These are phyloP conservation scores for Metschnikowia chrysomelidarum DNA, from an alignment of 805 yeast species.

Conservation along the genomic window DNA sequence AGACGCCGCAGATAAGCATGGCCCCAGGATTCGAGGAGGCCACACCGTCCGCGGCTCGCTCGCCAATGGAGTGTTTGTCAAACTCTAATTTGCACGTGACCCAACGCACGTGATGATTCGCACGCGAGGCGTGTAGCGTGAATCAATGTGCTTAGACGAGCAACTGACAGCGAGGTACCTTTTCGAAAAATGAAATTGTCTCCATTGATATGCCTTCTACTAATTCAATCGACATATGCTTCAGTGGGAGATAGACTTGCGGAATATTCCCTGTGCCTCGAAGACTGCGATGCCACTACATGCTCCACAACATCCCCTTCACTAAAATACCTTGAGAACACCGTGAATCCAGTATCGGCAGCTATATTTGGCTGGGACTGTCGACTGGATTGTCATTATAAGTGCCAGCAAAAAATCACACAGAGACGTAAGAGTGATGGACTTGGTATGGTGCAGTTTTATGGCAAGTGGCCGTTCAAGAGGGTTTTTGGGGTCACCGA, in stretches of 20 bases:
- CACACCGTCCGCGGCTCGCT: too few relatives aligned
- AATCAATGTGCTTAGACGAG: too few relatives aligned
- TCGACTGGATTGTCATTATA: slow-evolving; percentile 35
- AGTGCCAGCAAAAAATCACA: slow-evolving; percentile 38
- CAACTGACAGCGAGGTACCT: neutral
- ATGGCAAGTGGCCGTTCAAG: slow-evolving; percentile 45
- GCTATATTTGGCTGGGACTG: slow-evolving; percentile 34
- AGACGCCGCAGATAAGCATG: too few relatives aligned
- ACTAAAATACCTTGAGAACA: slow-evolving; percentile 13
- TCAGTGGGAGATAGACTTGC: slow-evolving; percentile 35
- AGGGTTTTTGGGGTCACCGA: slow-evolving; percentile 39
- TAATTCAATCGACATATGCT: slow-evolving; percentile 8
- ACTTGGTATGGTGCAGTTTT: slow-evolving; percentile 36
- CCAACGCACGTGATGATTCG: too few relatives aligned
- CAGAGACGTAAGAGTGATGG: slow-evolving; percentile 19
- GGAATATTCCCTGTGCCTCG: slow-evolving; percentile 26
- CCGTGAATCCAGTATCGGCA: slow-evolving; percentile 20
- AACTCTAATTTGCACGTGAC: too few relatives aligned
- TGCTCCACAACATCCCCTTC: slow-evolving; percentile 16
- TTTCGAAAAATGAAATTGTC: neutral
- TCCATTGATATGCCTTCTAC: slow-evolving; percentile 1
- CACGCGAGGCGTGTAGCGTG: too few relatives aligned
- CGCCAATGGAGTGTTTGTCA: too few relatives aligned
- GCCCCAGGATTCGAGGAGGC: too few relatives aligned
- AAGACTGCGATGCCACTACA: slow-evolving; percentile 23